phyloP scores from a whole-genome alignment of 371 early-diverging fungal species.

The Batrachochytrium dendrobatidis region DNA sequence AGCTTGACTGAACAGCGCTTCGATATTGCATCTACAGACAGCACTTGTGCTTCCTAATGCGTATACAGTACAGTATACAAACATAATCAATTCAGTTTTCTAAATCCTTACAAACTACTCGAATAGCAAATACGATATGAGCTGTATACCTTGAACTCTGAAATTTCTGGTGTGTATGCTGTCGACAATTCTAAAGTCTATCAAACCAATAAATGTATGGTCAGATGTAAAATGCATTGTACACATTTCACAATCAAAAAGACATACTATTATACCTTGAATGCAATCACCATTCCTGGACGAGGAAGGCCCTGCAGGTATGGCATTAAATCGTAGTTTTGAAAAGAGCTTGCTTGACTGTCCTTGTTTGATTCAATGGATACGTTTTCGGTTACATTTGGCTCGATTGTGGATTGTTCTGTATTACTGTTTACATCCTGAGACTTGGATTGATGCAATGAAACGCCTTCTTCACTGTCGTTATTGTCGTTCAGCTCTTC shows the following conservation, averaged over 20 bases:
- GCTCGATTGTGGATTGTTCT: too few relatives aligned
- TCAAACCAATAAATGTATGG: neutral
- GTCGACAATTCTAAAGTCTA: conserved; percentile 2
- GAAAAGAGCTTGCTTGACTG: too few relatives aligned
- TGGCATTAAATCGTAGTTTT: conserved; percentile 1
- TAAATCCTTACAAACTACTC: too few relatives aligned
- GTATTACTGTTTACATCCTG: too few relatives aligned
- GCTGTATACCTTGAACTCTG: neutral
- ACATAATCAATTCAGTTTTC: too few relatives aligned
- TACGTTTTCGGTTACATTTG: too few relatives aligned
- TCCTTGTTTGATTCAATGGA: too few relatives aligned
- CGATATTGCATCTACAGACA: neutral
- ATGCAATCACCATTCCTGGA: conserved; percentile 3
- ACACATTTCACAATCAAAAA: neutral
- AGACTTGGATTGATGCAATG: too few relatives aligned
- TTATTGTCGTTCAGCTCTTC: too few relatives aligned
- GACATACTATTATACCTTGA: neutral
- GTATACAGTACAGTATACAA: too few relatives aligned
- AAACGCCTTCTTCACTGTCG: too few relatives aligned
- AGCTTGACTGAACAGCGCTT: neutral
- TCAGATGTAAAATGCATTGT: neutral
- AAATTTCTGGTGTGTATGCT: neutral
- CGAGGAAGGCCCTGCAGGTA: neutral
- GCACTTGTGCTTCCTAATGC: neutral
- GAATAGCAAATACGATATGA: too few relatives aligned